Evolutionary conservation across 768 basidiomycete genomes (phyloP), one percentile per base, ranked within the genome.

Genomic region (Pleurotus eryngii): DNA sequence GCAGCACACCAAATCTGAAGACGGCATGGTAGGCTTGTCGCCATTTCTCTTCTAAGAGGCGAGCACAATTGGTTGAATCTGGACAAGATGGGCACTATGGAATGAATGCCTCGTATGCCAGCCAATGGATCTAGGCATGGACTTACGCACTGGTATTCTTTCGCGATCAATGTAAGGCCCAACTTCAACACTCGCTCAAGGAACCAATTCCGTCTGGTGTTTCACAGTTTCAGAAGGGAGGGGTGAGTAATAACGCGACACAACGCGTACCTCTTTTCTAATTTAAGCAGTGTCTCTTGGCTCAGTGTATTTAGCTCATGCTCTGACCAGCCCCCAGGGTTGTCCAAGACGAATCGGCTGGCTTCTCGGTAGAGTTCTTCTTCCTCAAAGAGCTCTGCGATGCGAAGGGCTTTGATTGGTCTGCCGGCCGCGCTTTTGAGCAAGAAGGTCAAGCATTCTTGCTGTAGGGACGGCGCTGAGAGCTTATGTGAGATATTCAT

Each of bases 161-260:
- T 95, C n/a, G 90, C 84, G 20, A 96, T 80, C 60, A 87, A 83
- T 0, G 90, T 89, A 40, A 93, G 76, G 1, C 93, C 92, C 8
- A 98, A 83, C 68, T 97, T 97, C 60, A 97, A 78, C 14, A 98
- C 89, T 17, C 95, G 85, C 68, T 98, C 95, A 17, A 97, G 81
- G 73, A 97, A 97, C 95, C 95, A 97, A 55, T 87, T 95, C 57
- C 95, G 83, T 37, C 93, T 92, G 61, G 14, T 30, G 40, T 40
- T 26, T 35, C 38, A 20, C 40, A 18, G 46, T 24, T 49, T 3
- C 12, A 11, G 27, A 27, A 5, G 39, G 38, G 38, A 48, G 6
- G 18, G 38, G 48, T 49, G 18, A 24, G 53, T 39, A 46, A 57
- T 27, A 27, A 47, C 24, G 22, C 24, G 24, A 26, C 43, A 12